These are phyloP conservation scores for Spathaspora passalidarum DNA, from an alignment of 805 yeast species.

Conservation along the genomic window DNA sequence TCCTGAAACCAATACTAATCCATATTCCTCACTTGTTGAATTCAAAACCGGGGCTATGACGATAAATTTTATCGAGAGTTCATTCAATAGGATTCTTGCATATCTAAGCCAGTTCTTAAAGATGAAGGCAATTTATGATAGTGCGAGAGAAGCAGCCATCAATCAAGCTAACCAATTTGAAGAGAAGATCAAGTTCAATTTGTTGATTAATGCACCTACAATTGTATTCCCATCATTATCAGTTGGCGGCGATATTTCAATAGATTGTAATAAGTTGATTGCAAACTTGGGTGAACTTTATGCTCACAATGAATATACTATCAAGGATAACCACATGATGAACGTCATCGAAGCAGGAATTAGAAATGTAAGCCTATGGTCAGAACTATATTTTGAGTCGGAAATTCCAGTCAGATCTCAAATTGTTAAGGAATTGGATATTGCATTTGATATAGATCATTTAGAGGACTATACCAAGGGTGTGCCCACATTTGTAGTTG, in stretches of 20 bases:
- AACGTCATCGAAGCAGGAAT: conserved; percentile 69
- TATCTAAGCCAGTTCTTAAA: conserved; percentile 72
- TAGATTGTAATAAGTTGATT: conserved; percentile 15
- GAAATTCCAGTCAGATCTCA: conserved; percentile 48
- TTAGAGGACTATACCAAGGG: conserved; percentile 35
- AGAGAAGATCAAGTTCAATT: conserved; percentile 63
- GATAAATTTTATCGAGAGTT: conserved; percentile 77
- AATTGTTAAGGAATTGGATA: conserved; percentile 63
- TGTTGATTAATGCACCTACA: conserved; percentile 77
- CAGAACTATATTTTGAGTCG: conserved; percentile 50
- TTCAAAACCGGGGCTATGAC: conserved; percentile 74
- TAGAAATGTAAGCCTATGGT: conserved; percentile 64
- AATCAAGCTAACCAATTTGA: conserved; percentile 71
- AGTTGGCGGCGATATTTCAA: conserved; percentile 32
- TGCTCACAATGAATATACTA: conserved; percentile 58
- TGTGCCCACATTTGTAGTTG: conserved; percentile 48
- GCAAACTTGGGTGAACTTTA: conserved; percentile 71
- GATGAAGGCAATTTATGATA: conserved; percentile 88
- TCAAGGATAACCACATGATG: conserved; percentile 17
- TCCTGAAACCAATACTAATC: conserved; percentile 39
- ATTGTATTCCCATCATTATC: conserved; percentile 68
- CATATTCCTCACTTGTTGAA: conserved; percentile 55
- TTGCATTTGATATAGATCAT: conserved; percentile 58
- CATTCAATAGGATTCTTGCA: conserved; percentile 62
- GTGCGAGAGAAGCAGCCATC: conserved; percentile 84